Conservation (phyloP, 208 protist genomes). For the Willaertia magna region DNA sequence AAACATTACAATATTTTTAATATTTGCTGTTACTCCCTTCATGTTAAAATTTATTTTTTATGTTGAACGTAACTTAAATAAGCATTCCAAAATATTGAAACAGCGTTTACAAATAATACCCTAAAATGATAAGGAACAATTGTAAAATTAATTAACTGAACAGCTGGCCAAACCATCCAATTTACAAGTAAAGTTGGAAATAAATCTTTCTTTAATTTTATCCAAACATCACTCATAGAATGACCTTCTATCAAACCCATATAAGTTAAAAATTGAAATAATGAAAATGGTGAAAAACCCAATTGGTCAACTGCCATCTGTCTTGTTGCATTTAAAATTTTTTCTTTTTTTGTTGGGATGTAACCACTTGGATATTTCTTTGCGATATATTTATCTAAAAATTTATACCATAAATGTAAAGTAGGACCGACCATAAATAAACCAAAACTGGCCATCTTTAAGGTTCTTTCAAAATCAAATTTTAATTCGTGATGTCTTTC, state of each 20-base stretch:
- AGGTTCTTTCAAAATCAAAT: not conserved
- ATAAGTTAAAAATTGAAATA: not conserved
- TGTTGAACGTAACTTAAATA: slow-evolving; percentile 1
- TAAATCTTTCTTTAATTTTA: not conserved
- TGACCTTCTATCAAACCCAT: not conserved
- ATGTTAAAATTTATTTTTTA: not conserved
- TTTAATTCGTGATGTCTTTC: not conserved
- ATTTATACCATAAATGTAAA: not conserved
- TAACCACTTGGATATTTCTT: not conserved
- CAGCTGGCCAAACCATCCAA: not conserved
- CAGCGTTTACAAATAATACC: not conserved
- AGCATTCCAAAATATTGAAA: not conserved
- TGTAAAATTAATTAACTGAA: not conserved
- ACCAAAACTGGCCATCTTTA: not conserved
- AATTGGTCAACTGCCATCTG: not conserved
- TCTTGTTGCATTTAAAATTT: not conserved
- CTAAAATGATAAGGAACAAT: not conserved
- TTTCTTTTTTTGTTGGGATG: not conserved
- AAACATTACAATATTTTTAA: no score
- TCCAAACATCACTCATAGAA: not conserved
- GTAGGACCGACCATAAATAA: not conserved
- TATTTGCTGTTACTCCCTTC: no score
- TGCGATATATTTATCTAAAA: not conserved
- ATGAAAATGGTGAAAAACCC: not conserved
- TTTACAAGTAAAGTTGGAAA: not conserved